phyloP scores from a whole-genome alignment of 164 flowering plant genomes.

The Tetracentron sinense region DNA sequence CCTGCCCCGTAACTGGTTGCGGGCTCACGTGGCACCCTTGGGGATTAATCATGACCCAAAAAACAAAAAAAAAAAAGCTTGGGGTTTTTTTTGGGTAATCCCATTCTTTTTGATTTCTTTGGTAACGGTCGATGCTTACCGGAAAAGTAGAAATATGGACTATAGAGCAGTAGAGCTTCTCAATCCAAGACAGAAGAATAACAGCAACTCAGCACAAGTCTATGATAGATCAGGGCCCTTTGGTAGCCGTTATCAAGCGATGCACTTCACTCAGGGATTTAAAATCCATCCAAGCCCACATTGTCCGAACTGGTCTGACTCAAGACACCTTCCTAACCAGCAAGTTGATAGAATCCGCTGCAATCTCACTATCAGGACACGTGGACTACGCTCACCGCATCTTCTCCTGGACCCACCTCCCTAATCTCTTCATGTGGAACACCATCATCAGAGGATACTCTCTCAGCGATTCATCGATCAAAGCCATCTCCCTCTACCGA shows the following conservation, averaged over 20 bases:
- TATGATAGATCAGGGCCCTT: no score
- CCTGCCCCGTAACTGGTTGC: no score
- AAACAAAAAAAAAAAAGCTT: no score
- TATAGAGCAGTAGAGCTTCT: no score
- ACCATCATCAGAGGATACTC: conserved; percentile 27
- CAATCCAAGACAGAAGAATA: no score
- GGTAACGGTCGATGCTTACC: no score
- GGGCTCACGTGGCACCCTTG: no score
- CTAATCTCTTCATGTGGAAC: conserved; percentile 26
- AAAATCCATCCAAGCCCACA: conserved; percentile 19
- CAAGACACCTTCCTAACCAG: conserved; percentile 19
- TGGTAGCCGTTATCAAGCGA: conserved; percentile 4
- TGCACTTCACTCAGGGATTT: conserved; percentile 4
- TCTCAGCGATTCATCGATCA: conserved; percentile 10
- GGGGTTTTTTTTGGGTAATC: no score
- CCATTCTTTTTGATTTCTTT: no score
- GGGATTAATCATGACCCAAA: no score
- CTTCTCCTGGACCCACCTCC: conserved; percentile 15
- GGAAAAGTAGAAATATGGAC: no score
- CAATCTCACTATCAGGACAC: conserved; percentile 13
- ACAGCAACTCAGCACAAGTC: no score
- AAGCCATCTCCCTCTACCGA: conserved; percentile 11
- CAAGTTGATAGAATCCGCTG: conserved; percentile 22
- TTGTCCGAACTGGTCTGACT: conserved; percentile 19
- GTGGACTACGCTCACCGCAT: conserved; percentile 19